These are phyloP conservation scores for Oldenlandia corymbosa DNA, from an alignment of 257 asterid genomes.

Conservation along the genomic window DNA sequence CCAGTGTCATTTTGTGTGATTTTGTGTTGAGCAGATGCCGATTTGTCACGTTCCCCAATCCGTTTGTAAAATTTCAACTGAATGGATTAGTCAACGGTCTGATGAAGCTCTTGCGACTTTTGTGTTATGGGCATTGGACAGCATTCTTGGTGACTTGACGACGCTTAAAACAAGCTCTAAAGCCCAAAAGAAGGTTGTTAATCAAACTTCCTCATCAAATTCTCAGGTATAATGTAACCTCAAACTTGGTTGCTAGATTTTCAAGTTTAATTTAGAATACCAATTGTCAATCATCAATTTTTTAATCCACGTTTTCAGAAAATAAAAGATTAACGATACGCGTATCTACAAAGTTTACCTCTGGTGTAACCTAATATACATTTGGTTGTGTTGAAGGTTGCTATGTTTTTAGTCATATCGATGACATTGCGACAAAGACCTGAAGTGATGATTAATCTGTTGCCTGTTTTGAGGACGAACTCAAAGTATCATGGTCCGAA, in stretches of 20 bases:
- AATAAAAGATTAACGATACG: too few relatives aligned
- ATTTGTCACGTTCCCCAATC: conserved; percentile 57
- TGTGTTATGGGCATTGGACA: conserved; percentile 69
- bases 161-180: conserved; percentile 49
- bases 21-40: conserved; percentile 52
- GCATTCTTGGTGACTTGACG: conserved; percentile 62
- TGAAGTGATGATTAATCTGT: conserved; percentile 43
- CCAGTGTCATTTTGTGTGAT: too few relatives aligned
- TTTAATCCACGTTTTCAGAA: too few relatives aligned
- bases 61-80: conserved; percentile 69
- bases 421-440: conserved; percentile 79
- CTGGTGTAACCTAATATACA: too few relatives aligned
- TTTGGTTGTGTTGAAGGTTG: conserved; percentile 50
- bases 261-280: too few relatives aligned
- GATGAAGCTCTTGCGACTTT: conserved; percentile 59
- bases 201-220: conserved; percentile 57
- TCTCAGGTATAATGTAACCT: conserved; percentile 88
- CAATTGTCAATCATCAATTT: too few relatives aligned
- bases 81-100: conserved; percentile 74
- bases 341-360: too few relatives aligned
- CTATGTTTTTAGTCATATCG: conserved; percentile 56
- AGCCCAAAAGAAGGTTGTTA: conserved; percentile 61
- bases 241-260: too few relatives aligned
- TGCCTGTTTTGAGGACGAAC: conserved; percentile 53
- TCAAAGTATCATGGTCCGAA: conserved; percentile 78